These are phyloP conservation scores for Eucalyptus rudis DNA, from an alignment of 345 rosid genomes.

Conservation along the genomic window DNA sequence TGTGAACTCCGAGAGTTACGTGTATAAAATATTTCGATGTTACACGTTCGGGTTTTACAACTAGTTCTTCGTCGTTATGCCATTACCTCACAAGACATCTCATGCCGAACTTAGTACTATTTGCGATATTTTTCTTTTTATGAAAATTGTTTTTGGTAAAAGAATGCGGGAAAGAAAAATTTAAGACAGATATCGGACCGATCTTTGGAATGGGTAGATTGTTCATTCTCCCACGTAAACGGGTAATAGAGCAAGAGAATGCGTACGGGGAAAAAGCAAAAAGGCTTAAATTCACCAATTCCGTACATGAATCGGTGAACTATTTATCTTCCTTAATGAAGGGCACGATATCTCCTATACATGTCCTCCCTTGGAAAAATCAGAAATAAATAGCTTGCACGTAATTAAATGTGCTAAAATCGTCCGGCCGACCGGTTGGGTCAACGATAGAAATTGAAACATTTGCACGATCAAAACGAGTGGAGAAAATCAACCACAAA, in stretches of 20 bases:
- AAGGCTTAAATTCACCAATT: not conserved
- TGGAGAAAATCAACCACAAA: not conserved
- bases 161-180: not conserved
- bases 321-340: not conserved
- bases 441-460: not conserved
- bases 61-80: not conserved
- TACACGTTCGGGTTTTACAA: not conserved
- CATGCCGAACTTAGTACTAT: not conserved
- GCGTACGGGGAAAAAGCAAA: not conserved
- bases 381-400: not conserved
- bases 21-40: not conserved
- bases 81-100: not conserved
- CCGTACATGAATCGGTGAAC: not conserved
- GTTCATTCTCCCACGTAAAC: not conserved
- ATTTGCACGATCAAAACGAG: not conserved
- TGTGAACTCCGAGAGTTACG: not conserved
- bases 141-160: not conserved
- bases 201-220: not conserved
- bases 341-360: not conserved
- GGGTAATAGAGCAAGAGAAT: not conserved
- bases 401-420: not conserved
- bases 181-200: not conserved
- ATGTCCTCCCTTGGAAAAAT: not conserved
- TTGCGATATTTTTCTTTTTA: no score
- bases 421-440: not conserved